A percentile compares a stretch with the other conserved stretches of the same genome.
Evolutionary conservation across 2,329 filamentous ascomycete genomes (phyloP).

Genomic region (Pseudocercospora fuligena): DNA sequence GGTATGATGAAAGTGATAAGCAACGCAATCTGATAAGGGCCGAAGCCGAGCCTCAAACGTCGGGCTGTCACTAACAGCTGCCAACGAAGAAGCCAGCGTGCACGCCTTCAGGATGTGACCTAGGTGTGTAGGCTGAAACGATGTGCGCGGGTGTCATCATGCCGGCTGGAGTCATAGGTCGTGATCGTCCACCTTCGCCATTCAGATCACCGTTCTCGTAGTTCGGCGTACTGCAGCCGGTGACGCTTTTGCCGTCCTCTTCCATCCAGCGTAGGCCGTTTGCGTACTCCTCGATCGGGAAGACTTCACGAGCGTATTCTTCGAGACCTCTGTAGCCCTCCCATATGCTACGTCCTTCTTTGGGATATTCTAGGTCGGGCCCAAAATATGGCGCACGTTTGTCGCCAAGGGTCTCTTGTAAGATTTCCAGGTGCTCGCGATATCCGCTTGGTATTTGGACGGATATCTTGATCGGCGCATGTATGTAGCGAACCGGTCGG

Average conservation of each 20-base stretch:
- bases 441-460: conserved; percentile 89
- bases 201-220: conserved; percentile 30
- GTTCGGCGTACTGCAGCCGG: conserved; percentile 25
- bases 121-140: conserved; percentile 40
- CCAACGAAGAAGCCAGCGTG: conserved; percentile 40
- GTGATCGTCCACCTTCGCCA: conserved; percentile 23
- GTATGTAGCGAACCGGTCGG: conserved; percentile 77
- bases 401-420: conserved; percentile 64
- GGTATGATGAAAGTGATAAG: neutral
- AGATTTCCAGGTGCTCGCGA: conserved; percentile 76
- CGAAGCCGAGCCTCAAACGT: neutral
- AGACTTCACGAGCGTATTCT: conserved; percentile 93
- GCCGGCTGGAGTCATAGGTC: conserved; percentile 37
- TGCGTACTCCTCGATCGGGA: conserved; percentile 90
- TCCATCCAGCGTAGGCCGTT: conserved; percentile 95
- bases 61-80: conserved; percentile 28
- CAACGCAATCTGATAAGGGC: neutral
- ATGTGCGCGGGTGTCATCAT: conserved; percentile 32
- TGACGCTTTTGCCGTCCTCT: conserved; percentile 44
- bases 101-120: conserved; percentile 38
- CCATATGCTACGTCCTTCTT: conserved; percentile 81
- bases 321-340: conserved; percentile 88
- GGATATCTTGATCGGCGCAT: conserved; percentile 78
- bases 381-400: conserved; percentile 66
- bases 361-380: conserved; percentile 66